These are phyloP conservation scores for Aspergillus homomorphus DNA, from an alignment of 495 filamentous ascomycete species.

Conservation along the genomic window DNA sequence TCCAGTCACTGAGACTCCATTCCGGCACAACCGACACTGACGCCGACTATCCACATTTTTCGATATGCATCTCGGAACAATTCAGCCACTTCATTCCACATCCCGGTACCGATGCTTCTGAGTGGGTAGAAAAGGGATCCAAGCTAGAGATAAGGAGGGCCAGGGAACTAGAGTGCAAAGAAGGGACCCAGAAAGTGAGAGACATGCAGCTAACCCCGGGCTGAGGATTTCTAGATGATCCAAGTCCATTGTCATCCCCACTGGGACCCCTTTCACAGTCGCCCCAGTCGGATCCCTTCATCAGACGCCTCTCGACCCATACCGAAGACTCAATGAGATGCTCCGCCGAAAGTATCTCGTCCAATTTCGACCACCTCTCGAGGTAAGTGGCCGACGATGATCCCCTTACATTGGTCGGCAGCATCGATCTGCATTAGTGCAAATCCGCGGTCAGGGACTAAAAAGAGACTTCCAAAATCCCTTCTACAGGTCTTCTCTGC, in stretches of 20 bases:
- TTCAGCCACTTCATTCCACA: constrained; percentile 12
- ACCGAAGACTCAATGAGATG: constrained; percentile 38
- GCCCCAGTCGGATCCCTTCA: constrained; percentile 37
- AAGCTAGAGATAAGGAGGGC: background rate
- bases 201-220: constrained; percentile 4
- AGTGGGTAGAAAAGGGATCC: constrained; percentile 7
- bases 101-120: background rate
- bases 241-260: constrained; percentile 48
- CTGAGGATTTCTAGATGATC: constrained; percentile 32
- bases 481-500: constrained; percentile 58
- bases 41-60: constrained; percentile 10
- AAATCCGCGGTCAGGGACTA: constrained; percentile 42
- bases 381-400: constrained; percentile 31
- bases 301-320: constrained; percentile 58
- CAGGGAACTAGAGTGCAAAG: background rate
- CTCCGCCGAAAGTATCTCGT: constrained; percentile 41
- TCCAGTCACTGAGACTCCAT: background rate
- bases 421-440: constrained; percentile 9
- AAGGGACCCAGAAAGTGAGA: background rate
- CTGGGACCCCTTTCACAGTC: constrained; percentile 43
- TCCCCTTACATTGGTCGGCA: constrained; percentile 22
- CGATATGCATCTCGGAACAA: constrained; percentile 8
- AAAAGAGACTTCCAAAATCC: constrained; percentile 58
- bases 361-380: constrained; percentile 43
- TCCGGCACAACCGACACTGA: constrained; percentile 2